Conservation (phyloP, 1,284 basidiomycete genomes). For the Irpex sp. region DNA sequence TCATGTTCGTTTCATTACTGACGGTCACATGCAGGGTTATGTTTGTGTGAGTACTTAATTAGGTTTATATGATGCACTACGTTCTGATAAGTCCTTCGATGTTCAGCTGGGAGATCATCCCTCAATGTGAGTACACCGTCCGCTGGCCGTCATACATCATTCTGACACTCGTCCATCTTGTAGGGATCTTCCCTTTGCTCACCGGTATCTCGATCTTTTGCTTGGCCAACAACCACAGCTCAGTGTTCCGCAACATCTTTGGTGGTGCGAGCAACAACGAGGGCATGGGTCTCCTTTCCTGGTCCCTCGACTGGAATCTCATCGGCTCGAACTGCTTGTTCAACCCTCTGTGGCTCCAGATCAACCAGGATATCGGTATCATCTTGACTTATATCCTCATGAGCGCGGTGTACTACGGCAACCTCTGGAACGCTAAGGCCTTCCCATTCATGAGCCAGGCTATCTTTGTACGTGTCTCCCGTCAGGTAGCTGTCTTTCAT, state of each 20-base stretch:
- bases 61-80: background rate
- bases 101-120: constrained; percentile 36
- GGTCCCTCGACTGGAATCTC: constrained; percentile 55
- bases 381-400: constrained; percentile 29
- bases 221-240: constrained; percentile 46
- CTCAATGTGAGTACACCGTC: constrained; percentile 43
- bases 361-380: constrained; percentile 31
- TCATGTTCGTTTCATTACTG: background rate
- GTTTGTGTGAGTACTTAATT: constrained; percentile 4
- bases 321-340: constrained; percentile 27
- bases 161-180: background rate
- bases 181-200: constrained; percentile 33
- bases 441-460: constrained; percentile 33
- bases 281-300: constrained; percentile 45
- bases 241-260: constrained; percentile 52
- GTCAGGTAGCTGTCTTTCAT: background rate
- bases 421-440: constrained; percentile 28
- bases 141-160: constrained; percentile 5
- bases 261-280: constrained; percentile 62
- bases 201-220: constrained; percentile 56
- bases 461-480: constrained; percentile 23
- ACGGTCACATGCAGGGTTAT: constrained; percentile 5
- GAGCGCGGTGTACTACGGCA: constrained; percentile 30
- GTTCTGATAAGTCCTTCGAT: constrained; percentile 2
- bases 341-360: constrained; percentile 29